A percentile compares a stretch with the other conserved stretches of the same genome.
These are phyloP conservation scores for Penicillium coffeae DNA, from an alignment of 495 filamentous ascomycete genomes.

Conservation along the genomic window DNA sequence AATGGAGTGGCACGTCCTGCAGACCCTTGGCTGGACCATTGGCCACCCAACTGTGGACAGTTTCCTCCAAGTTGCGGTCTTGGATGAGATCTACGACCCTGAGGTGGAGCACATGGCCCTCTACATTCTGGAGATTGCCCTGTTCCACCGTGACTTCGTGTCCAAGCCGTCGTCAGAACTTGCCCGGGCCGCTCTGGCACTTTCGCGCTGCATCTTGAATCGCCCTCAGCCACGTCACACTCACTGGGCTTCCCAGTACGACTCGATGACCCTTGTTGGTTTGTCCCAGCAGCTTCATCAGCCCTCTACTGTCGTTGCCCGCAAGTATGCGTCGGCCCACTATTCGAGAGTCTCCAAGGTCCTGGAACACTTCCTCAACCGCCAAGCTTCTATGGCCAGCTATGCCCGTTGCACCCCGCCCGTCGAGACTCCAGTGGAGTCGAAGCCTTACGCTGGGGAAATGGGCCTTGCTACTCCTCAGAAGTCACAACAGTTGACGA, in stretches of 20 bases:
- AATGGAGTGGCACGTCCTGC: slow-evolving; percentile 99
- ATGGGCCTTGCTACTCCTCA: slow-evolving; percentile 74
- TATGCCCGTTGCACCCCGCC: slow-evolving; percentile 70
- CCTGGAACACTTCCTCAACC: slow-evolving; percentile 80
- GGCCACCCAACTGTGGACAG: slow-evolving; percentile 93
- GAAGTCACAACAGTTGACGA: slow-evolving; percentile 63
- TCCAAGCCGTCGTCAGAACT: slow-evolving; percentile 84
- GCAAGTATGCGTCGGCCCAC: slow-evolving; percentile 83
- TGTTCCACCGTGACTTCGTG: slow-evolving; percentile 96
- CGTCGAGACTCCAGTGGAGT: slow-evolving; percentile 53
- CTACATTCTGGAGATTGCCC: slow-evolving; percentile 88
- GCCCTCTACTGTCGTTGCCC: slow-evolving; percentile 77
- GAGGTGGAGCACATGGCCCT: slow-evolving; percentile 93
- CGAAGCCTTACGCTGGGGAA: slow-evolving; percentile 49
- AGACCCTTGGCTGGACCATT: slow-evolving; percentile 94
- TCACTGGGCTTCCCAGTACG: slow-evolving; percentile 79
- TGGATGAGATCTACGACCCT: slow-evolving; percentile 63
- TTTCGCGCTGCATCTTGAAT: slow-evolving; percentile 82
- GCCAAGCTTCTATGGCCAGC: slow-evolving; percentile 71
- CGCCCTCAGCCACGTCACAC: slow-evolving; percentile 69
- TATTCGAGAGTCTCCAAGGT: slow-evolving; percentile 76
- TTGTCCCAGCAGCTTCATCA: slow-evolving; percentile 82
- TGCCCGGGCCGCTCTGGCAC: slow-evolving; percentile 78
- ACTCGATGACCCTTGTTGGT: slow-evolving; percentile 71
- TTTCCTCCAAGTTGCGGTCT: slow-evolving; percentile 74